These are phyloP conservation scores for Daldinia decipiens DNA, from an alignment of 495 filamentous ascomycete genomes.

Conservation along the genomic window DNA sequence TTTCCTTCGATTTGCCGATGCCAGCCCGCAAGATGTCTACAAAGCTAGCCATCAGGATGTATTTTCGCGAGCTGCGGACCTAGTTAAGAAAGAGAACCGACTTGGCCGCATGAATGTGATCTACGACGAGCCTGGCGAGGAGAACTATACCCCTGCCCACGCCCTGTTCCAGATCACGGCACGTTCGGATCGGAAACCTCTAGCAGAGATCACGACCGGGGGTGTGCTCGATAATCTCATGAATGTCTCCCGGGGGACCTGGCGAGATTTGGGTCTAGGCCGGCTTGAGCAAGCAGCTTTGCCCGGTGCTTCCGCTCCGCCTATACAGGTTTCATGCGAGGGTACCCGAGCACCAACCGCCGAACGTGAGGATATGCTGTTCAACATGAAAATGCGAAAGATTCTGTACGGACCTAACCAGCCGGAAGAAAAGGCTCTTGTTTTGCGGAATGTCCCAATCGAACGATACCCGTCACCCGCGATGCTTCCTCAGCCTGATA, in stretches of 20 bases:
- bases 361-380: constrained; percentile 79
- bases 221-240: constrained; percentile 78
- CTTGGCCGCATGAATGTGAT: constrained; percentile 57
- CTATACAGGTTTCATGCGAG: constrained; percentile 80
- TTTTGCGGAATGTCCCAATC: constrained; percentile 73
- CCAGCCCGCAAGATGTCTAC: constrained; percentile 75
- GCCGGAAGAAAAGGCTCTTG: constrained; percentile 75
- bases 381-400: constrained; percentile 79
- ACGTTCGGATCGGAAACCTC: constrained; percentile 70
- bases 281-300: constrained; percentile 82
- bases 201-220: constrained; percentile 76
- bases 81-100: constrained; percentile 61
- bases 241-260: constrained; percentile 77
- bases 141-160: constrained; percentile 73
- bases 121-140: constrained; percentile 61
- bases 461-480: constrained; percentile 68
- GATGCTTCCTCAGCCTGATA: constrained; percentile 79
- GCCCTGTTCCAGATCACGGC: constrained; percentile 82
- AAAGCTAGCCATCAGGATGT: constrained; percentile 66
- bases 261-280: constrained; percentile 73
- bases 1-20: constrained; percentile 88
- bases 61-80: constrained; percentile 69
- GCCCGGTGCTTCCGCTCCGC: constrained; percentile 84
- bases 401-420: constrained; percentile 74
- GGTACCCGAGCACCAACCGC: constrained; percentile 68